Evolutionary conservation across 1,284 basidiomycete species (phyloP), one percentile per base, ranked within the genome.

Genomic region (Ceraceosorus bombacis): DNA sequence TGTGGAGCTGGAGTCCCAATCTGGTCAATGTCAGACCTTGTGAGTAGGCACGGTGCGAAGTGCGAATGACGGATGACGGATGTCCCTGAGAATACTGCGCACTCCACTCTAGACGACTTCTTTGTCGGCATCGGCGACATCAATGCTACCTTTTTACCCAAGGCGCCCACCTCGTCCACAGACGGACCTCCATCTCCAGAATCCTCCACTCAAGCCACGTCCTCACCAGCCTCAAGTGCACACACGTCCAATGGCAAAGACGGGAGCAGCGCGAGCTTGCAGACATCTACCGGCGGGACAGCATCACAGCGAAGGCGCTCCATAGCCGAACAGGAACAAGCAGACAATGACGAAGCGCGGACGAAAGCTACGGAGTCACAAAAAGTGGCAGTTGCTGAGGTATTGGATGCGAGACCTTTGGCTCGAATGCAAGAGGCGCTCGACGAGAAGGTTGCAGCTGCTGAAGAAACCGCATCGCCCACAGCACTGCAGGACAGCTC

Each of bases 121-220:
- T 98, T 96, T 74, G 83, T 96, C 61, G 93, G 94, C n/a, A 96
- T 95, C 67, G 94, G 94, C 54, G 94, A 98, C 78, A 97, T 98
- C 78, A 98, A 98, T 78, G 89, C 90, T 4, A 83, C 89, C 0
- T 94, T 95, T 78, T 81, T 97, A 5, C 90, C 90, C 7, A 89
- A 89, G 27, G 67, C 70, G 43, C 72, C 70, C 27, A 65, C 66
- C 27, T 27, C 27, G 27, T 27, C 27, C 27, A 27, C 27, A 27
- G 27, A 27, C 27, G 27, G 41, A 62, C 54, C 10, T 66, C 70
- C 51, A 15, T 49, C 4, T 39, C 55, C 27, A 39, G 54, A 4
- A n/a, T 54, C 7, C 7, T 6, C 3, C 59, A 57, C 4, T 36
- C 40, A 17, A 48, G 13, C 46, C 27, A n/a, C 6, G 13, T 27